Conservation (phyloP, 768 basidiomycete genomes). For the Boletus rufocinnamomeus region DNA sequence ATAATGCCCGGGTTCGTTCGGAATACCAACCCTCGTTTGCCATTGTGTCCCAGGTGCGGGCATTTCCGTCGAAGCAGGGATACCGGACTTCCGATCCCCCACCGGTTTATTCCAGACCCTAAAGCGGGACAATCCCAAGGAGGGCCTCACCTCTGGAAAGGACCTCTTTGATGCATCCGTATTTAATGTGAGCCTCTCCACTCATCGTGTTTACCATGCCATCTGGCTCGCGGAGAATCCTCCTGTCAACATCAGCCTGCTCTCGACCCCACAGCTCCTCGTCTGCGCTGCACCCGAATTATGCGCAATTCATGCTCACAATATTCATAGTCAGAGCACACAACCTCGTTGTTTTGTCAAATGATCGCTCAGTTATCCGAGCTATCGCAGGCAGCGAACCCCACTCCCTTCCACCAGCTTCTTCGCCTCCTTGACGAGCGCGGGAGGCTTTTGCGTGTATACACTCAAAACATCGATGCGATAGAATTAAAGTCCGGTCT, state of each 20-base stretch:
- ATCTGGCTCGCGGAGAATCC: constrained; percentile 3
- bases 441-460: constrained; percentile 78
- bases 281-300: constrained; percentile 5
- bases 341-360: constrained; percentile 77
- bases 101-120: constrained; percentile 78
- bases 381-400: constrained; percentile 68
- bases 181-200: constrained; percentile 62
- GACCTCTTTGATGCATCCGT: constrained; percentile 92
- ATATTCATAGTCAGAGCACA: constrained; percentile 62
- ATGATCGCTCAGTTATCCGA: constrained; percentile 86
- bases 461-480: constrained; percentile 93
- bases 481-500: constrained; percentile 87
- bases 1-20: constrained; percentile 15
- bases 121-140: constrained; percentile 76
- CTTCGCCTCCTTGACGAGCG: constrained; percentile 75
- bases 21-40: not conserved
- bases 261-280: not conserved
- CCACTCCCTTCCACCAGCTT: constrained; percentile 79
- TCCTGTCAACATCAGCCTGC: not conserved
- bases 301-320: constrained; percentile 22
- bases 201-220: constrained; percentile 6
- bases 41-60: constrained; percentile 64
- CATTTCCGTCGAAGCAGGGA: constrained; percentile 83
- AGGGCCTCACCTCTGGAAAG: constrained; percentile 71
- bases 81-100: constrained; percentile 86